These are phyloP conservation scores for Raffaelea deltoideospora DNA, from an alignment of 2,329 filamentous ascomycete genomes.

Conservation along the genomic window DNA sequence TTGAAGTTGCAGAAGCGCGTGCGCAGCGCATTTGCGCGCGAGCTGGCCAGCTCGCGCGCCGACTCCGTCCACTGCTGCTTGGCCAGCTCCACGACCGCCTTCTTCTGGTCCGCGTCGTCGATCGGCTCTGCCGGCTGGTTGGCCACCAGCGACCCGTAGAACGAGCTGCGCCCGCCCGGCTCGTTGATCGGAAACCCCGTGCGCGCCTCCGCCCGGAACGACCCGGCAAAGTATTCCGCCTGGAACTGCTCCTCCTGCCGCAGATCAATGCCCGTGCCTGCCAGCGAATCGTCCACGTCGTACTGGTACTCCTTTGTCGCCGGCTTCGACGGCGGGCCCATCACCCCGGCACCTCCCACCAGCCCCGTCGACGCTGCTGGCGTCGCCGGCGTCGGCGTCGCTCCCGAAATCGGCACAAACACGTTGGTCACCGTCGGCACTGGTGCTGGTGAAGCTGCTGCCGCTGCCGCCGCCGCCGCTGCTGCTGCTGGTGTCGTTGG, in stretches of 20 bases:
- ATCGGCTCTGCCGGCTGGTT: conserved; percentile 42
- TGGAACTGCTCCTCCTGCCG: conserved; percentile 75
- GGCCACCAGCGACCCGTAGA: conserved; percentile 50
- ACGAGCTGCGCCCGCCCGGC: conserved; percentile 37
- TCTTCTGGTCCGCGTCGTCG: conserved; percentile 38
- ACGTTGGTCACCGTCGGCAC: conserved; percentile 1
- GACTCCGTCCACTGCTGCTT: conserved; percentile 52
- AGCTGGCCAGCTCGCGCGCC: conserved; percentile 43
- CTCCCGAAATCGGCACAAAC: conserved; percentile 3
- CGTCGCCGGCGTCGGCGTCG: neutral
- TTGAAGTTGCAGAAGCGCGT: conserved; percentile 59
- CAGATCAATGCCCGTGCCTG: conserved; percentile 74
- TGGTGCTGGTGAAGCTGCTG: neutral
- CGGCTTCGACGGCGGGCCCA: conserved; percentile 46
- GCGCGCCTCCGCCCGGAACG: conserved; percentile 27
- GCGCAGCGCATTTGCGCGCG: conserved; percentile 52
- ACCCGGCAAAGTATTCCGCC: conserved; percentile 46
- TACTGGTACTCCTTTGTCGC: conserved; percentile 47
- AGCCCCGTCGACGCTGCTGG: conserved; percentile 3
- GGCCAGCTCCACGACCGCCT: conserved; percentile 49
- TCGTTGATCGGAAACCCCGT: conserved; percentile 40
- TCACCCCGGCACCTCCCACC: conserved; percentile 26
- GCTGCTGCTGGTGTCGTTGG: neutral
- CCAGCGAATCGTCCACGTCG: conserved; percentile 70
- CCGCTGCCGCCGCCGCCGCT: neutral